Evolutionary conservation across 148 eudicot genomes (phyloP), one percentile per base, ranked within the genome.

Genomic region (Chenopodium suecicum): DNA sequence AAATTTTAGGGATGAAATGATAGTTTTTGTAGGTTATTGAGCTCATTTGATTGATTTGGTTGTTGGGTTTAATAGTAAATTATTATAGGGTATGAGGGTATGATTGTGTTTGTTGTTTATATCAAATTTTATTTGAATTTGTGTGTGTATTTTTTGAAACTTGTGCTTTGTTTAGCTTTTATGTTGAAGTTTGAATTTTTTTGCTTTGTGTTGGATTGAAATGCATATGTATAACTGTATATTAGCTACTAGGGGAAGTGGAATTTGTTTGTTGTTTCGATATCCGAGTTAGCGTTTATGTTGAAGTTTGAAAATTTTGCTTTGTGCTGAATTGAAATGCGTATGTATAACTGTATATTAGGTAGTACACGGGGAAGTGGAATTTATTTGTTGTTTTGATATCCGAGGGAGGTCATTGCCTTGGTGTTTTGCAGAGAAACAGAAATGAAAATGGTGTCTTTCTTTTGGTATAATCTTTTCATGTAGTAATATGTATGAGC

Each of bases 31-130:
- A 47, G 34, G 73, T 22, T 65, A 13, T 74, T 73, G 56, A 73
- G 60, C 19, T 73, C 13, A 17, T 80, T 12, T 73, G 71, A 22
- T 80, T 62, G 16, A 48, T 72, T 80, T 60, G 27, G 27, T 74
- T 29, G 46, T 22, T 47, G 41, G 12, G 8, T 73, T 14, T 72
- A 16, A 34, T 41, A 41, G 44, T 23, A 41, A 8, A 12, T 50
- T 50, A 50, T 50, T 50, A 50, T 9, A 48, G 54, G n/a, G 68
- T 65, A 54, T 54, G 58, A 22, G 44, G 58, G 68, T 65, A 54
- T 70, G 70, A 22, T 62, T 46, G 41, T 60, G 22, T 70, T 72
- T 66, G 25, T 54, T 66, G 4, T 52, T 79, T 72, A 11, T n/a
- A 37, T 32, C 37, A 34, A 60, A 27, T 73, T 37, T 9, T 56